phyloP scores from a whole-genome alignment of 2,329 filamentous ascomycete species.

The Hypoxylon sp. region DNA sequence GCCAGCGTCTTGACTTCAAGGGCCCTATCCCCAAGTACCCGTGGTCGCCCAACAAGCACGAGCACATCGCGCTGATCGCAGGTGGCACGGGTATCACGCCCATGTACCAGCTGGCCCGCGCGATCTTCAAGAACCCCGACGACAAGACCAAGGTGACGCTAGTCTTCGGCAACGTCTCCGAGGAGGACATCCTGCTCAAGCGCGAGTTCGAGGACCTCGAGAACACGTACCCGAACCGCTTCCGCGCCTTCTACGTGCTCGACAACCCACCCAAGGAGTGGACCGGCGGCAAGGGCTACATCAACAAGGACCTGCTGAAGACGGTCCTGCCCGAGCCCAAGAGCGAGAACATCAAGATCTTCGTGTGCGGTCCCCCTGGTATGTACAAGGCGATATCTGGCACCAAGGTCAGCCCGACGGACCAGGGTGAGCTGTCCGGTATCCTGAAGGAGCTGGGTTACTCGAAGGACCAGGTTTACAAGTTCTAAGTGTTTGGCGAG shows the following conservation, averaged over 20 bases:
- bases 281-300: slow-evolving; percentile 82
- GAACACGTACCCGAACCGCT: slow-evolving; percentile 94
- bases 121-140: slow-evolving; percentile 95
- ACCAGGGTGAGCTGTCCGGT: slow-evolving; percentile 92
- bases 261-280: slow-evolving; percentile 87
- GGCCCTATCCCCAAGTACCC: slow-evolving; percentile 95
- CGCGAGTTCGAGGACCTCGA: slow-evolving; percentile 87
- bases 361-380: slow-evolving; percentile 93
- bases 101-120: slow-evolving; percentile 94
- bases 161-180: slow-evolving; percentile 89
- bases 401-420: slow-evolving; percentile 88
- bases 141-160: slow-evolving; percentile 99
- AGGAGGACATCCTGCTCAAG: slow-evolving; percentile 94
- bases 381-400: slow-evolving; percentile 96
- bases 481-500: slow-evolving; percentile 73
- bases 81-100: slow-evolving; percentile 97
- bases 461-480: slow-evolving; percentile 92
- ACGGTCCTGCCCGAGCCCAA: slow-evolving; percentile 94
- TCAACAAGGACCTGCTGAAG: slow-evolving; percentile 94
- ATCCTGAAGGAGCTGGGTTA: slow-evolving; percentile 88
- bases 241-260: slow-evolving; percentile 94
- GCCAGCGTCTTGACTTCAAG: slow-evolving; percentile 91
- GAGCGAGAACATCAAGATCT: slow-evolving; percentile 92
- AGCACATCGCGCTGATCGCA: slow-evolving; percentile 88
- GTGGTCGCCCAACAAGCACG: slow-evolving; percentile 92